Percentiles rank a stretch among this genome's conserved stretches.
Conservation (phyloP, 2,329 filamentous ascomycete genomes). For the Aspergillus texensis region DNA sequence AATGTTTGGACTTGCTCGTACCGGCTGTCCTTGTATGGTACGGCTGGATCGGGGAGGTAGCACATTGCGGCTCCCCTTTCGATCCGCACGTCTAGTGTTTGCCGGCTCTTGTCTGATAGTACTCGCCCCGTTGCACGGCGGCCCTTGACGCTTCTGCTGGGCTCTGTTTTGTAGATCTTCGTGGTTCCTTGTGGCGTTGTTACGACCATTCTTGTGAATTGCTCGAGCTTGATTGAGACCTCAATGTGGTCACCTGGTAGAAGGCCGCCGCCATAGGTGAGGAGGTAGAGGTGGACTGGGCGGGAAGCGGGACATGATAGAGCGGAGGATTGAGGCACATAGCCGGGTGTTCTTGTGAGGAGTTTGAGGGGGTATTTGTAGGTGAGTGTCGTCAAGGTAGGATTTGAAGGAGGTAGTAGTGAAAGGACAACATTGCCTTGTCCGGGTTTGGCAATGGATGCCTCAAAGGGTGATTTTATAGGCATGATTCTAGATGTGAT, state of each 20-base stretch:
- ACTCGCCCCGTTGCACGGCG: constrained; percentile 38
- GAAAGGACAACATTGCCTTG: constrained; percentile 76
- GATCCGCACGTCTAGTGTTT: constrained; percentile 54
- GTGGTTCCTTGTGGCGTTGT: constrained; percentile 76
- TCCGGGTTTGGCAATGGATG: constrained; percentile 73
- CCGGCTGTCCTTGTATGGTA: constrained; percentile 81
- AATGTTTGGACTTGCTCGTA: constrained; percentile 87
- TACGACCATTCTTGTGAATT: constrained; percentile 66
- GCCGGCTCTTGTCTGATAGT: constrained; percentile 46
- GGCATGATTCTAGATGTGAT: constrained; percentile 31
- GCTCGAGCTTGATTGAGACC: constrained; percentile 68
- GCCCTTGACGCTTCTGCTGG: constrained; percentile 27
- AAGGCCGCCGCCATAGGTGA: constrained; percentile 93
- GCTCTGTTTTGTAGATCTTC: constrained; percentile 85
- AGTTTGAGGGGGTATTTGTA: constrained; percentile 97
- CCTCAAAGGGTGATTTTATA: constrained; percentile 71
- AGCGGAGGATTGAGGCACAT: constrained; percentile 53
- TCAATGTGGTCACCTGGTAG: constrained; percentile 83
- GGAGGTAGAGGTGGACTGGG: constrained; percentile 80
- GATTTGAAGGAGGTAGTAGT: constrained; percentile 70
- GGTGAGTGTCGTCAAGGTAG: constrained; percentile 71
- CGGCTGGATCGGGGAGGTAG: constrained; percentile 86
- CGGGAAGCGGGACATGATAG: constrained; percentile 35
- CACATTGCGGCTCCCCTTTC: constrained; percentile 55
- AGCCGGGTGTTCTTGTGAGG: constrained; percentile 73